phyloP scores from a whole-genome alignment of 371 early-diverging fungal species.

The Syncephalis plumigaleata region DNA sequence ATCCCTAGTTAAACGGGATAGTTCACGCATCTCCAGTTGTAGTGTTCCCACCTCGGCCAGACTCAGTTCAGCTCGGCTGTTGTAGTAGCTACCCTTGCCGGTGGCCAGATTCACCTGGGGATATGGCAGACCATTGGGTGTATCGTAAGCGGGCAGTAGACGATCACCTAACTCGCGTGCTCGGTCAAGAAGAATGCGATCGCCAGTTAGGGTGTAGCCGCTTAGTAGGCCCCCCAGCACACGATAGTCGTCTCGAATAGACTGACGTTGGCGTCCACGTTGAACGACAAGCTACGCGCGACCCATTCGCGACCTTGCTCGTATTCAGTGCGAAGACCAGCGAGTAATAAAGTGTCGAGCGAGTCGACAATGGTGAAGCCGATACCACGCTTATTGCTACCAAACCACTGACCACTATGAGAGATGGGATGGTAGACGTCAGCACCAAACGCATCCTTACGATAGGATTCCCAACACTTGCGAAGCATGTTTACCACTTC shows the following conservation, averaged over 20 bases:
- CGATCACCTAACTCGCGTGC: conserved; percentile 65
- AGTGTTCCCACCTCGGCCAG: conserved; percentile 76
- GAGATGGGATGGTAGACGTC: conserved; percentile 72
- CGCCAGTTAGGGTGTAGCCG: conserved; percentile 58
- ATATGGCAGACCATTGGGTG: conserved; percentile 57
- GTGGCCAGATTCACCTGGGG: conserved; percentile 38
- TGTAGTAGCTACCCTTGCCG: conserved; percentile 13
- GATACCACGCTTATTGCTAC: conserved; percentile 22
- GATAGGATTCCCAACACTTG: conserved; percentile 68
- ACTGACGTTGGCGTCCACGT: conserved; percentile 53
- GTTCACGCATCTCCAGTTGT: conserved; percentile 74
- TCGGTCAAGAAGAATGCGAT: conserved; percentile 39
- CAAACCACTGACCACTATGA: neutral
- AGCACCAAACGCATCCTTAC: conserved; percentile 52
- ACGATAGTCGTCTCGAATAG: conserved; percentile 87
- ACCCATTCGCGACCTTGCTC: conserved; percentile 47
- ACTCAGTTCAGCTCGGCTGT: conserved; percentile 25
- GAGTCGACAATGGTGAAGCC: conserved; percentile 72
- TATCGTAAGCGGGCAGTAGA: conserved; percentile 57
- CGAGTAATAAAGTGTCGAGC: conserved; percentile 65
- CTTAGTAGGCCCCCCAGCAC: conserved; percentile 77
- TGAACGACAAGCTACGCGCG: conserved; percentile 28
- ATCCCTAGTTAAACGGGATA: conserved; percentile 57
- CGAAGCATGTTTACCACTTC: conserved; percentile 29
- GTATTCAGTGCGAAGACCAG: conserved; percentile 62